phyloP scores from a whole-genome alignment of 306 rosid species.

The cucumber (Cucumis sativus) region DNA sequence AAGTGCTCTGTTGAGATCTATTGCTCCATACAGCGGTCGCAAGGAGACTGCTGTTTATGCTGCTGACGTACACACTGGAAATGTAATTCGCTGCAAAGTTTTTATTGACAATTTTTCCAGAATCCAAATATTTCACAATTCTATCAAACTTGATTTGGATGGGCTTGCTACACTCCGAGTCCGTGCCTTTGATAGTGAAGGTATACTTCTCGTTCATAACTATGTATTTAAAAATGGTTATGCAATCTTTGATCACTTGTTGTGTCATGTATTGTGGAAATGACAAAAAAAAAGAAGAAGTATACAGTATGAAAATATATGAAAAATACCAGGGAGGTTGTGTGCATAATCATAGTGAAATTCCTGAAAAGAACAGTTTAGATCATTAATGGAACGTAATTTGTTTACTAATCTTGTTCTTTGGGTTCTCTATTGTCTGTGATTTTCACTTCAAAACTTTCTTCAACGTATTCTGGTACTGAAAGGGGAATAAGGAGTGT shows the following conservation, averaged over 20 bases:
- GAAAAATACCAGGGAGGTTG: background rate
- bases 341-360: background rate
- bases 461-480: background rate
- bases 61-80: conserved; percentile 56
- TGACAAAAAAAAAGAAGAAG: background rate
- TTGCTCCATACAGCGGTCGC: conserved; percentile 75
- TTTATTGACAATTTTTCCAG: conserved; percentile 75
- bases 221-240: background rate
- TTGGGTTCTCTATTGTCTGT: background rate
- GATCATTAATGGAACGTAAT: background rate
- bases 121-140: conserved; percentile 78
- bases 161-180: conserved; percentile 86
- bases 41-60: conserved; percentile 98
- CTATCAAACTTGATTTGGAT: conserved; percentile 86
- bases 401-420: background rate
- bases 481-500: background rate
- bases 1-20: conserved; percentile 66
- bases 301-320: background rate
- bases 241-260: background rate
- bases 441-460: background rate
- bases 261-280: background rate
- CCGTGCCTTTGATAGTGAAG: conserved; percentile 84
- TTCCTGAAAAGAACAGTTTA: background rate
- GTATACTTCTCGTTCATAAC: conserved; percentile 20
- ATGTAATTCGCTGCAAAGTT: conserved; percentile 78